phyloP scores from a whole-genome alignment of 352 stramenopile genomes.

The Phytophthora sojae region DNA sequence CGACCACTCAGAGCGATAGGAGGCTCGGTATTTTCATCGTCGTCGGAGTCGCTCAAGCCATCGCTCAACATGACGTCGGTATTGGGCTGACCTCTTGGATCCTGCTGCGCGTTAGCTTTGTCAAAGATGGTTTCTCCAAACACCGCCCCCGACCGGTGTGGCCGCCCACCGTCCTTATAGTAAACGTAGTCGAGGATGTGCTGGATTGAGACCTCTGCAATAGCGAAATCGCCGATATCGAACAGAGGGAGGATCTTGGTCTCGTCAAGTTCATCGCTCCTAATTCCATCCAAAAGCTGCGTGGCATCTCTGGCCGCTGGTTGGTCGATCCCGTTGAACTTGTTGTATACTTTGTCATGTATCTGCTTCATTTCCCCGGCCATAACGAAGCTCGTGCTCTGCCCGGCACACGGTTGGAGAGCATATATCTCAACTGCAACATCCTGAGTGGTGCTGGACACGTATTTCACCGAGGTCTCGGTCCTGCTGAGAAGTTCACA shows the following conservation, averaged over 20 bases:
- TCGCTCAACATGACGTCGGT: no score
- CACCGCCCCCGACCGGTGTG: no score
- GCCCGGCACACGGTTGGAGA: background rate
- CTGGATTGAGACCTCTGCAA: background rate
- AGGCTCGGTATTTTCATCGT: no score
- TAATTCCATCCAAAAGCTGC: background rate
- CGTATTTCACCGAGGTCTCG: background rate
- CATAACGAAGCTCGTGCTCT: background rate
- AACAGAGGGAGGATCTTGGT: background rate
- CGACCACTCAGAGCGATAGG: no score
- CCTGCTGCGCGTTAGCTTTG: background rate
- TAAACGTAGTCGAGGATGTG: background rate
- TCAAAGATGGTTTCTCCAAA: background rate
- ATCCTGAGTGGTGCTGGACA: background rate
- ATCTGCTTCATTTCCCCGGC: background rate
- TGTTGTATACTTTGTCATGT: background rate
- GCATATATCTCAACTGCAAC: background rate
- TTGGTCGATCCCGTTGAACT: background rate
- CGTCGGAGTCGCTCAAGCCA: no score
- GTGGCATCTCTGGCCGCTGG: background rate
- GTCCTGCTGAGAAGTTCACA: background rate
- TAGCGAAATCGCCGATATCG: background rate
- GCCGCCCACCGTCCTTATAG: background rate
- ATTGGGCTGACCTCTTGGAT: no score
- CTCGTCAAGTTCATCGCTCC: background rate